Percentiles rank a stretch among this genome's conserved stretches.
Evolutionary conservation across 305 asterid species (phyloP).

Genomic region (Andrographis paniculata): DNA sequence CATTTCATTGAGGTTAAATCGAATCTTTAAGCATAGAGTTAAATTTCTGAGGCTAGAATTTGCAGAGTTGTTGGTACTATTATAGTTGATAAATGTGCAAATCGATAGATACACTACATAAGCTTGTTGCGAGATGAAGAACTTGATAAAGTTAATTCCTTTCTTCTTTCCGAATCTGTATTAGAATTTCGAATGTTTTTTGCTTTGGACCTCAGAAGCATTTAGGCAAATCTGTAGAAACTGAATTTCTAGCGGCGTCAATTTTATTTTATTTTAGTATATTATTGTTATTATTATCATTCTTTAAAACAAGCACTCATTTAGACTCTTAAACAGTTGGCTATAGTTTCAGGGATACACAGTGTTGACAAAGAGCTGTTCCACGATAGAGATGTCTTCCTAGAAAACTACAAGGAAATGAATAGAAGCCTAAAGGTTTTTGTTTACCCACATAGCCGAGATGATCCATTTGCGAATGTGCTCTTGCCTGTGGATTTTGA

Average conservation of each 20-base stretch:
- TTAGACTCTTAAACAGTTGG: conserved; percentile 17
- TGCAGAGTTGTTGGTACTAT: too few relatives aligned
- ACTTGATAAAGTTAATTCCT: too few relatives aligned
- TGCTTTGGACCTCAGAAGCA: background rate
- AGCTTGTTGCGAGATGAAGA: too few relatives aligned
- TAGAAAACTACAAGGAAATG: conserved; percentile 58
- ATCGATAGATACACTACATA: too few relatives aligned
- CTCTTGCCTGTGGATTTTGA: conserved; percentile 56
- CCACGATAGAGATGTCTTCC: conserved; percentile 53
- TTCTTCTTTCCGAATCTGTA: background rate
- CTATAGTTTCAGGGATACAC: conserved; percentile 32
- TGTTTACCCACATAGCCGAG: conserved; percentile 50
- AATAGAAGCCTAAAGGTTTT: conserved; percentile 48
- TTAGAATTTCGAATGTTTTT: background rate
- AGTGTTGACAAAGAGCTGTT: conserved; percentile 30
- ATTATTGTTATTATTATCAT: too few relatives aligned
- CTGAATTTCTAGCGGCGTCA: conserved; percentile 1
- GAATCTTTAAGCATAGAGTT: too few relatives aligned
- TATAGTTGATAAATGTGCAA: too few relatives aligned
- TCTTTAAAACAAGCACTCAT: too few relatives aligned
- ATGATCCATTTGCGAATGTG: conserved; percentile 55
- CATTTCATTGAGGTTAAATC: too few relatives aligned
- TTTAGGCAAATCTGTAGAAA: background rate
- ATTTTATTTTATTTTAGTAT: conserved; percentile 10
- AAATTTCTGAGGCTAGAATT: too few relatives aligned